Percentiles rank a stretch among this genome's conserved stretches.
These are phyloP conservation scores for Cryptococcus sp. DNA, from an alignment of 1,284 basidiomycete species.

Conservation along the genomic window DNA sequence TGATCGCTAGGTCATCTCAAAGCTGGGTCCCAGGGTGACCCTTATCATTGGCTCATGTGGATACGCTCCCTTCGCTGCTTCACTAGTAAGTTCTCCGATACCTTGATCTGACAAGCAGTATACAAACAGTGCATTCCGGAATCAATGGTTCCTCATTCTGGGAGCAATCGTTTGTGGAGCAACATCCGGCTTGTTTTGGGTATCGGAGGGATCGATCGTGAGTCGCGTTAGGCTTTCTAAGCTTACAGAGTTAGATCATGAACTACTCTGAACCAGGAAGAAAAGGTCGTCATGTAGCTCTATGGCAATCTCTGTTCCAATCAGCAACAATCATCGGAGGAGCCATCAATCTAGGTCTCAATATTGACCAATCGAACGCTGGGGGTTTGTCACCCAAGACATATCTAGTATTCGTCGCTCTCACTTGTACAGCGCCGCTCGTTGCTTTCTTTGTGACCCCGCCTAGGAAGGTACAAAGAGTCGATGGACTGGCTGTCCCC, in stretches of 20 bases:
- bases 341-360: constrained; percentile 43
- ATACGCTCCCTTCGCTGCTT: constrained; percentile 41
- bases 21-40: constrained; percentile 29
- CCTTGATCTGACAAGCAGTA: background rate
- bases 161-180: constrained; percentile 45
- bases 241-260: constrained; percentile 1
- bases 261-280: constrained; percentile 34
- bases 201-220: constrained; percentile 25
- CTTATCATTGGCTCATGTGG: constrained; percentile 35
- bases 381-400: constrained; percentile 41
- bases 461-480: constrained; percentile 43
- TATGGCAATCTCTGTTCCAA: constrained; percentile 41
- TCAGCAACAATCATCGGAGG: constrained; percentile 42
- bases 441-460: constrained; percentile 34
- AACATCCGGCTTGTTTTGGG: constrained; percentile 40
- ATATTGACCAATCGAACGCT: constrained; percentile 25
- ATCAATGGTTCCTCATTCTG: constrained; percentile 40
- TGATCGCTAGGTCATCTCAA: constrained; percentile 10
- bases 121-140: constrained; percentile 19
- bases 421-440: constrained; percentile 42
- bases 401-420: constrained; percentile 46
- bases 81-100: constrained; percentile 11
- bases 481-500: constrained; percentile 39
- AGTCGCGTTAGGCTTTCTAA: constrained; percentile 1
- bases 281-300: constrained; percentile 35